Evolutionary conservation across 495 filamentous ascomycete genomes (phyloP), one percentile per base, ranked within the genome.

Genomic region (Thermothielavioides terrestris): DNA sequence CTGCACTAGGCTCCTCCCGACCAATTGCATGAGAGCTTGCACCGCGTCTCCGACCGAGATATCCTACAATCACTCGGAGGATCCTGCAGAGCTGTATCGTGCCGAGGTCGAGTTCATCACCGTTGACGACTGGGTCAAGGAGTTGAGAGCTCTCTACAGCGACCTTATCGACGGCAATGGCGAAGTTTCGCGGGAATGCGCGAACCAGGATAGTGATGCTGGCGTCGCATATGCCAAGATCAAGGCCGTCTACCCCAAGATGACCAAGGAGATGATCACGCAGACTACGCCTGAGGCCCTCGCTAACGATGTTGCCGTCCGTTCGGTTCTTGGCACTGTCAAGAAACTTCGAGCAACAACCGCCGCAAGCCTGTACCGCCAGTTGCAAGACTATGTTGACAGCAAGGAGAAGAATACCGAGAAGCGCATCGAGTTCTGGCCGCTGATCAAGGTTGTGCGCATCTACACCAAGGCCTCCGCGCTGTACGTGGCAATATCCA

Each of bases 41-140:
- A 86, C 83, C 3, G 81, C 82, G 0, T 77, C 79, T 9, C 76
- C 79, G 0, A 85, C 77, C 0, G 83, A 86, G 54, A 75, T 86
- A 12, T 79, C 80, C 0, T 86, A 75, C 58, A 84, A 83, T 40
- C 12, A 59, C 40, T 65, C 58, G n/a, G 36, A 76, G 20, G 71
- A 78, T 17, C 59, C 68, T 2, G 53, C 53, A 1, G 51, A 63
- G 25, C 69, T 59, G 41, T 86, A 84, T 60, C 66, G 68, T 20
- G 82, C 82, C n/a, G 73, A 80, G 49, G 73, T 86, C 36, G 77
- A 84, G 48, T 85, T 85, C 63, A 77, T 85, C 39, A 61, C 62
- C 11, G 31, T 38, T 0, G 63, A 67, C 5, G 79, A 84, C n/a
- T 85, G 80, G 79, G 53, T 72, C 38, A 73, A 67, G 18, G 81